Evolutionary conservation across 768 basidiomycete genomes (phyloP).

Genomic region (Crucibulum laeve): DNA sequence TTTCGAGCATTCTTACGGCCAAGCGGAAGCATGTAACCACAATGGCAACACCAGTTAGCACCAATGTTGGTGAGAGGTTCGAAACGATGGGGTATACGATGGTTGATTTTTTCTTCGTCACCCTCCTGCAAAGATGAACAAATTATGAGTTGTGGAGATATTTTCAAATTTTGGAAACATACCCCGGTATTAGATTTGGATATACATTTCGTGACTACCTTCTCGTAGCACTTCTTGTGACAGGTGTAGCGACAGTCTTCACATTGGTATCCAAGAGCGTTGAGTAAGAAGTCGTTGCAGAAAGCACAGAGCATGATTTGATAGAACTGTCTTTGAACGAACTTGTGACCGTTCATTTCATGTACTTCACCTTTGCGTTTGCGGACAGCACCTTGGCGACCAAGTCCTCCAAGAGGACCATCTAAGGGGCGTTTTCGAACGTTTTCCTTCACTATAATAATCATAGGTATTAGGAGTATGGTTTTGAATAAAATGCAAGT

Average conservation of each 20-base stretch:
- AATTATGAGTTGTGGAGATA: background rate
- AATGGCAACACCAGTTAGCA: slow-evolving; percentile 99
- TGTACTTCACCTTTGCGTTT: slow-evolving; percentile 98
- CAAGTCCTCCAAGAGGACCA: slow-evolving; percentile 78
- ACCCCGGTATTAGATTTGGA: slow-evolving; percentile 95
- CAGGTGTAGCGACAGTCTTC: slow-evolving; percentile 99
- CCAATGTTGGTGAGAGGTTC: slow-evolving; percentile 95
- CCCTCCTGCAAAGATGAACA: slow-evolving; percentile 70
- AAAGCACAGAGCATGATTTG: slow-evolving; percentile 98
- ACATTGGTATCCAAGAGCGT: slow-evolving; percentile 97
- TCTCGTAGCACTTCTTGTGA: slow-evolving; percentile 98
- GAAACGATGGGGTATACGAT: slow-evolving; percentile 98
- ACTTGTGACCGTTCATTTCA: slow-evolving; percentile 99
- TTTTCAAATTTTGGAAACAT: slow-evolving; percentile 23
- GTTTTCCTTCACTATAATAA: slow-evolving; percentile 86
- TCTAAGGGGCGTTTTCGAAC: slow-evolving; percentile 95
- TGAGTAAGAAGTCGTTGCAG: slow-evolving; percentile 96
- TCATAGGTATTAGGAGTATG: slow-evolving; percentile 9
- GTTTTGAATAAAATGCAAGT: slow-evolving; percentile 5
- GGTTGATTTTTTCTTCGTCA: slow-evolving; percentile 98
- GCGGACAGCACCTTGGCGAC: slow-evolving; percentile 95
- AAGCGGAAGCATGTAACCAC: slow-evolving; percentile 95
- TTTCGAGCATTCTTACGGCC: slow-evolving; percentile 95
- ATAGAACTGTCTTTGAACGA: slow-evolving; percentile 95
- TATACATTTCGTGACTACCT: slow-evolving; percentile 99